A percentile compares a stretch with the other conserved stretches of the same genome.
These are phyloP conservation scores for Coprinopsis strossmayeri DNA, from an alignment of 768 basidiomycete genomes.

Conservation along the genomic window DNA sequence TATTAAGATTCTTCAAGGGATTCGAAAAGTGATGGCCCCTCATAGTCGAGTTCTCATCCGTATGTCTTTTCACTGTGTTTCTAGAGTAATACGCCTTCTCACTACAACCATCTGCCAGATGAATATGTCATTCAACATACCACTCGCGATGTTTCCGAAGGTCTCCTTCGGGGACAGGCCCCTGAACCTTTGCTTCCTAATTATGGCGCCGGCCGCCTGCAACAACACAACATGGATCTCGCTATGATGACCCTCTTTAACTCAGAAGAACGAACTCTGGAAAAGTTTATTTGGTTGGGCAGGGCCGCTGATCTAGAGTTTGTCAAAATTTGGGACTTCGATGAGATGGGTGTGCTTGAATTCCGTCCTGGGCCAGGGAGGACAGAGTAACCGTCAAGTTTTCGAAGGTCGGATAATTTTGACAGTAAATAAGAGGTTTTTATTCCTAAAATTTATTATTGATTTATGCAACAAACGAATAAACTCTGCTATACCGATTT, in stretches of 20 bases:
- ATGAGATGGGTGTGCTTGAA: constrained; percentile 24
- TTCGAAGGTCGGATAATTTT: too few relatives aligned
- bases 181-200: constrained; percentile 43
- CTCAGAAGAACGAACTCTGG: constrained; percentile 34
- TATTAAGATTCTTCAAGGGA: constrained; percentile 27
- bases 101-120: constrained; percentile 25
- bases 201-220: constrained; percentile 34
- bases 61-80: too few relatives aligned
- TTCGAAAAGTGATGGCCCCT: constrained; percentile 29
- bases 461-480: too few relatives aligned
- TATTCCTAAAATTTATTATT: too few relatives aligned
- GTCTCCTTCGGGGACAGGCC: constrained; percentile 17
- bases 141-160: constrained; percentile 9
- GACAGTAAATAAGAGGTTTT: too few relatives aligned
- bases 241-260: constrained; percentile 39
- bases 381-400: too few relatives aligned
- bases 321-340: constrained; percentile 26
- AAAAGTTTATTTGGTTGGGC: constrained; percentile 32
- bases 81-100: too few relatives aligned
- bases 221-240: constrained; percentile 37
- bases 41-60: constrained; percentile 30
- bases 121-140: constrained; percentile 30
- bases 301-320: constrained; percentile 21
- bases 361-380: constrained; percentile 11
- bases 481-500: too few relatives aligned